Evolutionary conservation across 2,329 filamentous ascomycete genomes (phyloP).

Genomic region (Aspergillus transmontanensis): DNA sequence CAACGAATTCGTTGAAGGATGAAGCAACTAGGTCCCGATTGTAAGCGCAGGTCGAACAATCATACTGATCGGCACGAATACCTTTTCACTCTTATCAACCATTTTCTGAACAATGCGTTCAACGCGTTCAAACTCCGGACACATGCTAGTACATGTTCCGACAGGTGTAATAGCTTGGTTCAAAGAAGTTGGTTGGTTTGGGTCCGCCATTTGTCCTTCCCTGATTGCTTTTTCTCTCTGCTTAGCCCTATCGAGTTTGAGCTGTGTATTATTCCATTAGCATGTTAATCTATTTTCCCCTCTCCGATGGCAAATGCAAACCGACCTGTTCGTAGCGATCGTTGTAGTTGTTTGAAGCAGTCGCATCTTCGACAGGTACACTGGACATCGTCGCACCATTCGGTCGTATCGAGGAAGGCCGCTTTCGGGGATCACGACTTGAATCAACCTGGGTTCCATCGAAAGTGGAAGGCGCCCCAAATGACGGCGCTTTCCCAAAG

Average conservation of each 20-base stretch:
- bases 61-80: background rate
- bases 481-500: constrained; percentile 19
- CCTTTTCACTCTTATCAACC: constrained; percentile 61
- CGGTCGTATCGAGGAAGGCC: constrained; percentile 6
- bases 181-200: constrained; percentile 61
- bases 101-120: constrained; percentile 64
- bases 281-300: background rate
- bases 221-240: constrained; percentile 56
- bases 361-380: constrained; percentile 27
- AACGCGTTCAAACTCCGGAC: constrained; percentile 64
- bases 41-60: constrained; percentile 12
- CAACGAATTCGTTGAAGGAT: constrained; percentile 36
- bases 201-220: constrained; percentile 59
- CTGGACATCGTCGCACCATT: constrained; percentile 13
- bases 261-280: constrained; percentile 32
- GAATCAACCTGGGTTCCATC: constrained; percentile 18
- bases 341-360: constrained; percentile 29
- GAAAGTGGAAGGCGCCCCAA: constrained; percentile 18
- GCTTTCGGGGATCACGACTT: constrained; percentile 20
- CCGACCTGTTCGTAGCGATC: constrained; percentile 42
- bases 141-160: constrained; percentile 66
- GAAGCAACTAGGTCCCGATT: constrained; percentile 30
- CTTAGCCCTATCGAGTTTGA: constrained; percentile 53
- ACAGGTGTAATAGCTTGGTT: constrained; percentile 63
- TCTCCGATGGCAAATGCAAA: background rate